A percentile compares a stretch with the other conserved stretches of the same genome.
Evolutionary conservation across 129 eudicot species (phyloP).

Genomic region (Arctium minus): DNA sequence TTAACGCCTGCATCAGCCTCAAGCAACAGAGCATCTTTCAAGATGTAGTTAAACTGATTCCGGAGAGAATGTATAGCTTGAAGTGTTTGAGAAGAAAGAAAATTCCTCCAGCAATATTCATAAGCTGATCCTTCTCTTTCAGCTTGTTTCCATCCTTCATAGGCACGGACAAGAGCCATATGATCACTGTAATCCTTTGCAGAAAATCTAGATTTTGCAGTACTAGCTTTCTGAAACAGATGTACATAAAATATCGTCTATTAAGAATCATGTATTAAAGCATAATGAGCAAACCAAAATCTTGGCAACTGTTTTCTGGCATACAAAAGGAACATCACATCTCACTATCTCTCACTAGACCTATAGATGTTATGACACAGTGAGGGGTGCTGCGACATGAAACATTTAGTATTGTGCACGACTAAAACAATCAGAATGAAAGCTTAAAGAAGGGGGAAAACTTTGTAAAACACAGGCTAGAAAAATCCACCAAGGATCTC

Average conservation of each 20-base stretch:
- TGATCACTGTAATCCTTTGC: conserved; percentile 98
- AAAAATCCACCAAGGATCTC: too few species aligned
- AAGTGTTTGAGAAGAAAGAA: conserved; percentile 93
- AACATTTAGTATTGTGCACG: too few species aligned
- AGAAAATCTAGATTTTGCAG: conserved; percentile 93
- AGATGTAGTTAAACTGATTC: conserved; percentile 76
- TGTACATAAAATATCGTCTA: conserved; percentile 4
- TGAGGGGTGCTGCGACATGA: too few species aligned
- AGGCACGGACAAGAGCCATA: conserved; percentile 99
- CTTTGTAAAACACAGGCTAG: too few species aligned
- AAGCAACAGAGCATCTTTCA: conserved; percentile 81
- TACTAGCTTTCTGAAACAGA: conserved; percentile 78
- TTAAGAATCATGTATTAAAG: conserved; percentile 3
- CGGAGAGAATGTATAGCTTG: conserved; percentile 97
- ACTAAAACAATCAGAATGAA: too few species aligned
- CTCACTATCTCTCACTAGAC: too few species aligned
- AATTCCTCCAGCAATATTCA: conserved; percentile 98
- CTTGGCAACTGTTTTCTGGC: conserved; percentile 6
- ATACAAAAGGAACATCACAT: background rate
- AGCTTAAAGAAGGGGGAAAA: too few species aligned
- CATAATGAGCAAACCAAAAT: conserved; percentile 4
- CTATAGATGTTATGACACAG: too few species aligned
- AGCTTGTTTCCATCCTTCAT: conserved; percentile 99
- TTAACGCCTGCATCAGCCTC: conserved; percentile 65
- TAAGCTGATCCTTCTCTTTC: conserved; percentile 96